These are phyloP conservation scores for Globisporangium spiculum DNA, from an alignment of 352 stramenopile genomes.

Conservation along the genomic window DNA sequence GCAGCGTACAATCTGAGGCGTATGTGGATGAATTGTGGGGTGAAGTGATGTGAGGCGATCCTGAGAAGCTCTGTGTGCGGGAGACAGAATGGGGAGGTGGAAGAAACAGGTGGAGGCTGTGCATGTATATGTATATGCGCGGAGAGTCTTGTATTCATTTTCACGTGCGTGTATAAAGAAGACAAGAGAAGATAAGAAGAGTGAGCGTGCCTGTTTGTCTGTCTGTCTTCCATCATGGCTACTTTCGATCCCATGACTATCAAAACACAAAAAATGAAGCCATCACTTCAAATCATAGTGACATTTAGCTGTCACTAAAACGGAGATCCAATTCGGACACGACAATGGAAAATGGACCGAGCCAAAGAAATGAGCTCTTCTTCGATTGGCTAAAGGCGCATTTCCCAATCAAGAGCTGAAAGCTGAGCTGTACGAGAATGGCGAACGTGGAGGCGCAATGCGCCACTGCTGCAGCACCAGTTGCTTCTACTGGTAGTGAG, in stretches of 20 bases:
- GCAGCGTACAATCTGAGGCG: constrained; percentile 35
- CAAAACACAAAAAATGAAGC: neutral
- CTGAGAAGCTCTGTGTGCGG: neutral
- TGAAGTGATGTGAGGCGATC: neutral
- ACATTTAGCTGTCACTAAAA: neutral
- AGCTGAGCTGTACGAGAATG: neutral
- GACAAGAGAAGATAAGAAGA: neutral
- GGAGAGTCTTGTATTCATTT: neutral
- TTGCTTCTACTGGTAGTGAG: neutral
- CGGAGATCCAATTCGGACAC: no score
- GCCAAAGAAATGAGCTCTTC: constrained; percentile 3
- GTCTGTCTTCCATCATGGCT: neutral
- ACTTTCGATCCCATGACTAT: neutral
- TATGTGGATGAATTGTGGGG: neutral
- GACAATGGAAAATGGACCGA: neutral
- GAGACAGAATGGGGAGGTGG: neutral
- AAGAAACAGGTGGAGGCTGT: neutral
- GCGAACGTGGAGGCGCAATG: constrained; percentile 7
- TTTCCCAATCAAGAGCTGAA: constrained; percentile 2
- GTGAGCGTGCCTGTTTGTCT: neutral
- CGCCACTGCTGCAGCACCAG: neutral
- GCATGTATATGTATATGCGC: neutral
- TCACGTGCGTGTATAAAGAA: neutral
- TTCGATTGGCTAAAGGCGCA: neutral
- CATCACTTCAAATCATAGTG: neutral